Evolutionary conservation across 441 rosid genomes (phyloP).

Genomic region (Pelargonium australe): DNA sequence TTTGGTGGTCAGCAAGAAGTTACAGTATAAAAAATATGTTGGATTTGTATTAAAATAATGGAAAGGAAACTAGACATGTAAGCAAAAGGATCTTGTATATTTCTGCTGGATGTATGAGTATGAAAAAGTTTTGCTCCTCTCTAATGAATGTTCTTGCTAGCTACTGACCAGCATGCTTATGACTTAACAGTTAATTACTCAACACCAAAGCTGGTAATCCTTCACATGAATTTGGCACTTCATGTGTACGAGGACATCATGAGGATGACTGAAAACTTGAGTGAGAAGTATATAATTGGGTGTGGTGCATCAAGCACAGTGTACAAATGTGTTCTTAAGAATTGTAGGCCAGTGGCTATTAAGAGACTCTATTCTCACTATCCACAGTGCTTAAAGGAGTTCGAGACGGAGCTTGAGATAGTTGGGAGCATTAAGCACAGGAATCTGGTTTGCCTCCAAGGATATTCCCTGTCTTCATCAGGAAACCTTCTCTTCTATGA

Average conservation of each 20-base stretch:
- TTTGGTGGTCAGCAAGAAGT: not conserved
- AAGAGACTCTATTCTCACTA: slow-evolving; percentile 83
- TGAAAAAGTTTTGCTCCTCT: too few species aligned
- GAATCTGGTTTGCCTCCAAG: slow-evolving; percentile 88
- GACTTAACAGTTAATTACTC: slow-evolving; percentile 53
- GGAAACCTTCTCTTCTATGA: slow-evolving; percentile 95
- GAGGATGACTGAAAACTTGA: slow-evolving; percentile 96
- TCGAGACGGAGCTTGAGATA: slow-evolving; percentile 84
- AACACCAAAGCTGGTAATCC: slow-evolving; percentile 79
- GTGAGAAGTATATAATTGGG: slow-evolving; percentile 85
- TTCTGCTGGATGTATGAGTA: too few species aligned
- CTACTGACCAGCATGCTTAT: slow-evolving; percentile 22
- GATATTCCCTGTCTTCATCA: slow-evolving; percentile 68
- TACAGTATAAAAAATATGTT: too few species aligned
- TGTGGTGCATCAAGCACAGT: slow-evolving; percentile 91
- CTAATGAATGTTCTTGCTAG: not conserved
- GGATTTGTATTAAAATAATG: not conserved
- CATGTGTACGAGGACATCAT: slow-evolving; percentile 93
- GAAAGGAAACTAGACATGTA: too few species aligned
- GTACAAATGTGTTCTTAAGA: slow-evolving; percentile 86
- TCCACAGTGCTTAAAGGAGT: slow-evolving; percentile 81
- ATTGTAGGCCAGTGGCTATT: slow-evolving; percentile 91
- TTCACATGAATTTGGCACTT: slow-evolving; percentile 96
- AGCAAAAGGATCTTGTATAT: too few species aligned
- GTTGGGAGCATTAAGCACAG: slow-evolving; percentile 90